phyloP scores from a whole-genome alignment of 2,329 filamentous ascomycete species.

The Alternaria metachromatica region DNA sequence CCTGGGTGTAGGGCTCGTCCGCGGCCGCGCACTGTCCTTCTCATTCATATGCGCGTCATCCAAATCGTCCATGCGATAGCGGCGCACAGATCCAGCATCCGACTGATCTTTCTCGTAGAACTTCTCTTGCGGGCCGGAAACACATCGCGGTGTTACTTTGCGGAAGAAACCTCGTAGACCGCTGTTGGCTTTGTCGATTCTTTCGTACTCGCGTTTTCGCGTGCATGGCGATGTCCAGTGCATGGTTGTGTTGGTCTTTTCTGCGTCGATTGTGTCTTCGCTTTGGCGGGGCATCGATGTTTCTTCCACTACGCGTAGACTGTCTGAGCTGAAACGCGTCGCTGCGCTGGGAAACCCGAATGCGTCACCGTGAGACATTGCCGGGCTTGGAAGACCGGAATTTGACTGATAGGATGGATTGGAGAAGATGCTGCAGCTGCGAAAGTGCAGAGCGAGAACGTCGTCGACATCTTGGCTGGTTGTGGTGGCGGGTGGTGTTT shows the following conservation, averaged over 20 bases:
- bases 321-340: constrained; percentile 28
- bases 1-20: constrained; percentile 18
- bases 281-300: constrained; percentile 21
- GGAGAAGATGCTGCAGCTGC: constrained; percentile 46
- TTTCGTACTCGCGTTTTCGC: constrained; percentile 43
- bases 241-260: constrained; percentile 38
- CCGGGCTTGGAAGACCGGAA: constrained; percentile 29
- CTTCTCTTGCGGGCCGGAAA: constrained; percentile 39
- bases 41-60: constrained; percentile 21
- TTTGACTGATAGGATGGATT: constrained; percentile 38
- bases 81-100: constrained; percentile 46
- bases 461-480: constrained; percentile 47
- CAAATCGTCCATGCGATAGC: constrained; percentile 44
- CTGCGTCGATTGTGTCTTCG: constrained; percentile 19
- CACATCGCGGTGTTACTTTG: constrained; percentile 41
- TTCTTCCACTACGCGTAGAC: constrained; percentile 17
- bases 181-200: constrained; percentile 48
- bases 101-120: constrained; percentile 48
- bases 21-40: constrained; percentile 25
- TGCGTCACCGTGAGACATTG: constrained; percentile 26
- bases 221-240: constrained; percentile 49
- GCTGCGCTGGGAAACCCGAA: constrained; percentile 10
- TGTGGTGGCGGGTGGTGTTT: constrained; percentile 30
- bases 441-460: constrained; percentile 49
- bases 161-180: constrained; percentile 45